Evolutionary conservation across 2,329 filamentous ascomycete species (phyloP).

Genomic region (Elsinoe ampelina): DNA sequence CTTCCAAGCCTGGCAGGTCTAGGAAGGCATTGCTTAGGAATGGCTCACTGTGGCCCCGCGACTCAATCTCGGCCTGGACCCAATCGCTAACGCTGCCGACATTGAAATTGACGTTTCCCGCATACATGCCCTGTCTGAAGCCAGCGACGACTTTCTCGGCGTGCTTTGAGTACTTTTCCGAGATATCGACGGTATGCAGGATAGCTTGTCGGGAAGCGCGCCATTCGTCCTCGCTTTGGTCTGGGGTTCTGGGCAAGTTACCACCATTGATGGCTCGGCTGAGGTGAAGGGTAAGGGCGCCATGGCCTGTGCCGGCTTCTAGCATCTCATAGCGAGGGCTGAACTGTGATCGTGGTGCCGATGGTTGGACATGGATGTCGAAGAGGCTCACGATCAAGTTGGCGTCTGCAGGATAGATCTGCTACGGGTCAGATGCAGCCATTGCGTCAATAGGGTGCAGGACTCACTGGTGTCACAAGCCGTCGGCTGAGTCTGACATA

Average conservation of each 20-base stretch:
- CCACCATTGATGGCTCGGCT: conserved; percentile 66
- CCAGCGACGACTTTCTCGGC: conserved; percentile 56
- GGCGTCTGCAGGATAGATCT: conserved; percentile 68
- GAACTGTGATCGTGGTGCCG: conserved; percentile 20
- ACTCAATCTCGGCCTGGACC: conserved; percentile 44
- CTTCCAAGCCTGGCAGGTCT: conserved; percentile 59
- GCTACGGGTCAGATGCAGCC: conserved; percentile 14
- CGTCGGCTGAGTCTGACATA: conserved; percentile 61
- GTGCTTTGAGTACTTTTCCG: conserved; percentile 50
- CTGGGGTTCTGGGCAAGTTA: conserved; percentile 46
- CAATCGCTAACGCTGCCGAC: conserved; percentile 56
- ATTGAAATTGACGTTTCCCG: conserved; percentile 63
- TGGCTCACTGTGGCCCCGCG: conserved; percentile 34
- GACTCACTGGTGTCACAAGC: conserved; percentile 62
- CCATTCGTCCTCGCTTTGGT: conserved; percentile 34
- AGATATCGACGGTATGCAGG: conserved; percentile 66
- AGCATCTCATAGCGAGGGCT: conserved; percentile 58
- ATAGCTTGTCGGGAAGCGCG: conserved; percentile 50
- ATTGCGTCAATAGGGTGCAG: not conserved
- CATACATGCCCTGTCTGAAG: conserved; percentile 63
- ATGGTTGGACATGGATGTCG: conserved; percentile 55
- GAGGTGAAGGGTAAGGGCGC: conserved; percentile 65
- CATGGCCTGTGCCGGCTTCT: conserved; percentile 79
- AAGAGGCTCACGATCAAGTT: conserved; percentile 66
- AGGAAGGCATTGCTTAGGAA: conserved; percentile 65